Percentiles rank a stretch among this genome's conserved stretches.
Evolutionary conservation across 352 stramenopile species (phyloP).

Genomic region (Pythium myriotylum): DNA sequence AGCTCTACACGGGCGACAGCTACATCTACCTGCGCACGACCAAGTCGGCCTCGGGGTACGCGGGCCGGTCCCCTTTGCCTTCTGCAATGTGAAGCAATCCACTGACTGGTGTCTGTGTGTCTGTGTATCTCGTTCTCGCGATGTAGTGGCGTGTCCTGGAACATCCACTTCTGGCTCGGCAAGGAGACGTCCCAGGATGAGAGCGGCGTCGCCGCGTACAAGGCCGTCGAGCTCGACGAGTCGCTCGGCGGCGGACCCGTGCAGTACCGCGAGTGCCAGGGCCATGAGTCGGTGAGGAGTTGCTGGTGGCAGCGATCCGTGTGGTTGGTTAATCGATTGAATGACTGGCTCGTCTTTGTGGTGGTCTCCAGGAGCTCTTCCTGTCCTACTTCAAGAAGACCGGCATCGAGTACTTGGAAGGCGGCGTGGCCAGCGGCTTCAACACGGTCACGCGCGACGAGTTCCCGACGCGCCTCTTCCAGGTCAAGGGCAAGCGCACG

Average conservation of each 20-base stretch:
- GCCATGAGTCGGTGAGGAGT: constrained; percentile 64
- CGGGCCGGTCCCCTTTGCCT: too few species aligned
- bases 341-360: neutral
- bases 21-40: constrained; percentile 96
- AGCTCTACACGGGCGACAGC: constrained; percentile 95
- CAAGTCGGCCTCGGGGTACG: constrained; percentile 41
- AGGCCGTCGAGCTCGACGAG: constrained; percentile 97
- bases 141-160: constrained; percentile 75
- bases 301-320: neutral
- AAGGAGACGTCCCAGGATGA: constrained; percentile 92
- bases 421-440: constrained; percentile 94
- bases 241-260: constrained; percentile 89
- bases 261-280: constrained; percentile 91
- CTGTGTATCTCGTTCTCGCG: too few species aligned
- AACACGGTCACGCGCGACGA: constrained; percentile 87
- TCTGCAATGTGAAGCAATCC: too few species aligned
- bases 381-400: constrained; percentile 93
- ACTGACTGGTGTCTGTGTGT: too few species aligned
- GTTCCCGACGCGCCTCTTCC: constrained; percentile 87
- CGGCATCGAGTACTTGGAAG: constrained; percentile 90
- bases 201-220: constrained; percentile 95
- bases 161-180: constrained; percentile 98
- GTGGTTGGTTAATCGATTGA: neutral
- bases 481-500: constrained; percentile 91
- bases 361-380: constrained; percentile 76